A percentile compares a stretch with the other conserved stretches of the same genome.
Conservation (phyloP, 495 filamentous ascomycete genomes). For the Polyplosphaeria fusca region DNA sequence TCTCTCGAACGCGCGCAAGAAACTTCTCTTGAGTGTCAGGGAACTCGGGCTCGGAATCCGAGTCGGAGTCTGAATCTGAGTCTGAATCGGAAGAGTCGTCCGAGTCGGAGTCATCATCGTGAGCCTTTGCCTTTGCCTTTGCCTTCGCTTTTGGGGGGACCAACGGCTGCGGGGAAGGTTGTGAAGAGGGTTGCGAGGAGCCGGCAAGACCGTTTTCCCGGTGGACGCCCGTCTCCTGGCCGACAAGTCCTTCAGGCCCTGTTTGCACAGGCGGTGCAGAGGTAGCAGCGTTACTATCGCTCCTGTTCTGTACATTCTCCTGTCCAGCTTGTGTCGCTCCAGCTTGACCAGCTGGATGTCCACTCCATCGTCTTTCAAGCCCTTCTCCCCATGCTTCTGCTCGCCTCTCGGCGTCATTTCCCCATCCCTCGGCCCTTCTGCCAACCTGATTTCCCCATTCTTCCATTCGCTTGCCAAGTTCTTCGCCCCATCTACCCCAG, state of each 20-base stretch:
- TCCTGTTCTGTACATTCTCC: not conserved
- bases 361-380: not conserved
- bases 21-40: conserved; percentile 4
- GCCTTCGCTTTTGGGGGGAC: not conserved
- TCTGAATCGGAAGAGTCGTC: conserved; percentile 6
- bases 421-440: conserved; percentile 17
- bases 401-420: conserved; percentile 14
- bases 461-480: conserved; percentile 20
- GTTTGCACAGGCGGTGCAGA: not conserved
- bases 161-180: not conserved
- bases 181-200: not conserved
- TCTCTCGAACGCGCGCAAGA: conserved; percentile 14
- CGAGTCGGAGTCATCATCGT: conserved; percentile 6
- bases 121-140: not conserved
- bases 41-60: conserved; percentile 3
- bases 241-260: not conserved
- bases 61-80: conserved; percentile 16
- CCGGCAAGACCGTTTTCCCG: not conserved
- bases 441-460: conserved; percentile 30
- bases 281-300: not conserved
- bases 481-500: conserved; percentile 30
- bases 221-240: conserved; percentile 17
- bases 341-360: not conserved
- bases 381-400: conserved; percentile 18
- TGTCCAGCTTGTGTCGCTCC: not conserved